Conservation (phyloP, 2,329 filamentous ascomycete species). For the Fusarium metavorans region DNA sequence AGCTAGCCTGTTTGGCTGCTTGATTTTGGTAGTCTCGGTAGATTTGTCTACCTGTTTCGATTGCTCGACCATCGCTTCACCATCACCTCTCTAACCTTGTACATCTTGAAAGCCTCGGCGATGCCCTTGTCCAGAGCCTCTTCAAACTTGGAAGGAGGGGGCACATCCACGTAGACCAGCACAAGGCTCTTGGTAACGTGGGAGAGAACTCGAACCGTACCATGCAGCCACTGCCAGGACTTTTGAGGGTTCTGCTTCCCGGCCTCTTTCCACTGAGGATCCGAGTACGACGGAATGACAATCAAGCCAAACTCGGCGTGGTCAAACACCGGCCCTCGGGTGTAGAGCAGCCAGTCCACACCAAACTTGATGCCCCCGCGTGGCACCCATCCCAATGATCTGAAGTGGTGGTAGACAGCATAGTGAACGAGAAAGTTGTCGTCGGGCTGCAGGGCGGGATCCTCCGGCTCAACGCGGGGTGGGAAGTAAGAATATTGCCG, state of each 20-base stretch:
- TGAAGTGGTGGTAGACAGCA: slow-evolving; percentile 93
- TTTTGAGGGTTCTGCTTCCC: slow-evolving; percentile 62
- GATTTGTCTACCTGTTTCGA: slow-evolving; percentile 65
- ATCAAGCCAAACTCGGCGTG: slow-evolving; percentile 94
- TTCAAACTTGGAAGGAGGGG: slow-evolving; percentile 69
- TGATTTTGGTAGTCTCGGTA: background rate
- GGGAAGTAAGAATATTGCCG: slow-evolving; percentile 79
- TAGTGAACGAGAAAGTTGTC: slow-evolving; percentile 90
- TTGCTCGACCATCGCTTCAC: slow-evolving; percentile 88
- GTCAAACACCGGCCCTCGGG: slow-evolving; percentile 90
- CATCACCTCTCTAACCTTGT: slow-evolving; percentile 83
- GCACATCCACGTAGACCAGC: slow-evolving; percentile 91
- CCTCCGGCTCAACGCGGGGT: slow-evolving; percentile 55
- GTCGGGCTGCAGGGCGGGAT: slow-evolving; percentile 71
- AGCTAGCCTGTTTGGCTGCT: background rate
- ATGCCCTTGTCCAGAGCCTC: slow-evolving; percentile 66
- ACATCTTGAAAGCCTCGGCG: slow-evolving; percentile 72
- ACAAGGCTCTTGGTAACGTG: slow-evolving; percentile 93
- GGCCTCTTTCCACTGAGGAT: slow-evolving; percentile 76
- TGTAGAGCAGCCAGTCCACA: slow-evolving; percentile 94
- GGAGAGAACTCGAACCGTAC: slow-evolving; percentile 87
- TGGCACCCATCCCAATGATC: slow-evolving; percentile 94
- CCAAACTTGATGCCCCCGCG: slow-evolving; percentile 94
- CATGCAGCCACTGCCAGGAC: slow-evolving; percentile 88
- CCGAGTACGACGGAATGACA: slow-evolving; percentile 84